phyloP scores from a whole-genome alignment of 2,329 filamentous ascomycete species.

The Colletotrichum sp. region DNA sequence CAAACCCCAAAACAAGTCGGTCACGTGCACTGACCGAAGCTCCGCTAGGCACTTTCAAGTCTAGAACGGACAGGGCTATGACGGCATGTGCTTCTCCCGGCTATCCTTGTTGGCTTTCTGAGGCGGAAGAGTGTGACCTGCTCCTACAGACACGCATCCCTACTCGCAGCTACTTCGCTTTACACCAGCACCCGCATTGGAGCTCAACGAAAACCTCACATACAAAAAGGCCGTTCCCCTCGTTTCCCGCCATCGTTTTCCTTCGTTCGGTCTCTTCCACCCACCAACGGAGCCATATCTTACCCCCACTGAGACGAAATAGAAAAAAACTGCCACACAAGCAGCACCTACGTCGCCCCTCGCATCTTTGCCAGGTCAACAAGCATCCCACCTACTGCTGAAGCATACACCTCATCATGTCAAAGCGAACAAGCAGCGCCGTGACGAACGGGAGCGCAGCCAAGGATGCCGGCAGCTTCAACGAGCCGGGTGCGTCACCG shows the following conservation, averaged over 20 bases:
- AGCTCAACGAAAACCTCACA: not conserved
- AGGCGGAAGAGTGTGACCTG: slow-evolving; percentile 5
- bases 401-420: slow-evolving; percentile 51
- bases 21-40: slow-evolving; percentile 1
- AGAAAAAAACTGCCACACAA: not conserved
- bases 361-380: not conserved
- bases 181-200: not conserved
- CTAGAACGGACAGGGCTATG: slow-evolving; percentile 17
- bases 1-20: not conserved
- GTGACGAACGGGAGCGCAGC: slow-evolving; percentile 51
- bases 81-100: slow-evolving; percentile 18
- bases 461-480: slow-evolving; percentile 31
- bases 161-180: not conserved
- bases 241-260: not conserved
- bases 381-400: not conserved
- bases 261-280: not conserved
- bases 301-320: not conserved
- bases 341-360: not conserved
- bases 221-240: slow-evolving; percentile 3
- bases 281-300: not conserved
- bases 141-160: not conserved
- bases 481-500: slow-evolving; percentile 36
- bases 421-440: slow-evolving; percentile 61
- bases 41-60: slow-evolving; percentile 6
- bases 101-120: slow-evolving; percentile 16